phyloP scores from a whole-genome alignment of 1,139 yeast genomes.

The Taphrina betulina region DNA sequence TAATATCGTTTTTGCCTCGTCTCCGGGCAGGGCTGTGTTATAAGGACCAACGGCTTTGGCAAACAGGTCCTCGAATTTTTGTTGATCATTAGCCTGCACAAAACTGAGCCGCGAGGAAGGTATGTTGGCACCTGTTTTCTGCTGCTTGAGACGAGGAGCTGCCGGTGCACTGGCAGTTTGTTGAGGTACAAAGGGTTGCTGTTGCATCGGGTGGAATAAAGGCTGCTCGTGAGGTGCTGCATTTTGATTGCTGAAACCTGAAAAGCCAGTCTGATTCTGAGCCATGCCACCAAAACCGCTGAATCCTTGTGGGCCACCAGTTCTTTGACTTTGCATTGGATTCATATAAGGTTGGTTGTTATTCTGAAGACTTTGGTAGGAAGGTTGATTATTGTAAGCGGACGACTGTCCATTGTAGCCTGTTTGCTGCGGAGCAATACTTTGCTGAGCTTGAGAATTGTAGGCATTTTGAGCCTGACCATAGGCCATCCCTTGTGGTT shows the following conservation, averaged over 20 bases:
- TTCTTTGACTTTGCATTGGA: not conserved
- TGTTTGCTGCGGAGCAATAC: too few relatives aligned
- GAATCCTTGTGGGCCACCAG: constrained; percentile 3
- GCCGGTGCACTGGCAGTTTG: constrained; percentile 39
- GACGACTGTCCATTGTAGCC: too few relatives aligned
- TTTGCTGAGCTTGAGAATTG: too few relatives aligned
- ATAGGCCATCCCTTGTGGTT: constrained; percentile 15
- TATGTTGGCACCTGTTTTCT: constrained; percentile 41
- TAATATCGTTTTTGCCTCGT: constrained; percentile 73
- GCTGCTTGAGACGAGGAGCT: constrained; percentile 39
- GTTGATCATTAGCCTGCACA: constrained; percentile 79
- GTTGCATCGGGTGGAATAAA: constrained; percentile 17
- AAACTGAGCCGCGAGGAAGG: constrained; percentile 77
- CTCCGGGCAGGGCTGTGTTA: constrained; percentile 65
- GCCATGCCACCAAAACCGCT: constrained; percentile 18
- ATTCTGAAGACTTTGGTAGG: too few relatives aligned
- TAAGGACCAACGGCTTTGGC: constrained; percentile 48
- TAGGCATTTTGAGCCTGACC: not conserved
- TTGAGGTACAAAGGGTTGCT: constrained; percentile 37
- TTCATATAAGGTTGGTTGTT: not conserved
- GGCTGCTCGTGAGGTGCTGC: not conserved
- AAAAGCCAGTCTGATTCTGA: not conserved
- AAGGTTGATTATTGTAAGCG: too few relatives aligned
- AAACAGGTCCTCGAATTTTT: constrained; percentile 78
- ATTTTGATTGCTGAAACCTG: constrained; percentile 5